Evolutionary conservation across 139 green algal species (phyloP).

Genomic region (Chlorokybus atmophyticus): DNA sequence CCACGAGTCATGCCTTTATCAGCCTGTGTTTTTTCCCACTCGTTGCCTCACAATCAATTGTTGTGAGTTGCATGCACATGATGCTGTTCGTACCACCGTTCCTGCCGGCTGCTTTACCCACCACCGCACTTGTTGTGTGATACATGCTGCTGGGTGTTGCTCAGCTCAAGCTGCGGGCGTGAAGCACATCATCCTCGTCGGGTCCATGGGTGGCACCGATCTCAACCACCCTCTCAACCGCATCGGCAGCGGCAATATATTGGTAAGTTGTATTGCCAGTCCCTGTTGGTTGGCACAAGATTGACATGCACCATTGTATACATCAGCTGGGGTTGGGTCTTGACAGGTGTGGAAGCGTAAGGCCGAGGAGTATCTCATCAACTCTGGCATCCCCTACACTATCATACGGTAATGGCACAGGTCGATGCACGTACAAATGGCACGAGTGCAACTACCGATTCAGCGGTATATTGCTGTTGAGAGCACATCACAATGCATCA

Average conservation of each 20-base stretch:
- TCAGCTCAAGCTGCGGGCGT: slow-evolving; percentile 29
- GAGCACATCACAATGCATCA: neutral
- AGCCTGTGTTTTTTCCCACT: neutral
- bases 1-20: no score
- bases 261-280: slow-evolving; percentile 18
- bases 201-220: slow-evolving; percentile 32
- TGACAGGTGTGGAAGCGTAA: slow-evolving; percentile 33
- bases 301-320: neutral
- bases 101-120: neutral
- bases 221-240: slow-evolving; percentile 26
- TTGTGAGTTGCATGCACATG: neutral
- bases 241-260: slow-evolving; percentile 31
- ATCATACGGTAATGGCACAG: slow-evolving; percentile 31
- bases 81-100: neutral
- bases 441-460: neutral
- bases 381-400: slow-evolving; percentile 33
- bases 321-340: neutral
- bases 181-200: slow-evolving; percentile 36
- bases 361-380: slow-evolving; percentile 33
- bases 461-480: neutral
- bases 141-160: no score
- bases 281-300: neutral
- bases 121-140: no score
- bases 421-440: no score
- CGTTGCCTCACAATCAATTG: neutral